phyloP scores from a whole-genome alignment of 2,329 filamentous ascomycete genomes.

The Fusarium duplospermum region DNA sequence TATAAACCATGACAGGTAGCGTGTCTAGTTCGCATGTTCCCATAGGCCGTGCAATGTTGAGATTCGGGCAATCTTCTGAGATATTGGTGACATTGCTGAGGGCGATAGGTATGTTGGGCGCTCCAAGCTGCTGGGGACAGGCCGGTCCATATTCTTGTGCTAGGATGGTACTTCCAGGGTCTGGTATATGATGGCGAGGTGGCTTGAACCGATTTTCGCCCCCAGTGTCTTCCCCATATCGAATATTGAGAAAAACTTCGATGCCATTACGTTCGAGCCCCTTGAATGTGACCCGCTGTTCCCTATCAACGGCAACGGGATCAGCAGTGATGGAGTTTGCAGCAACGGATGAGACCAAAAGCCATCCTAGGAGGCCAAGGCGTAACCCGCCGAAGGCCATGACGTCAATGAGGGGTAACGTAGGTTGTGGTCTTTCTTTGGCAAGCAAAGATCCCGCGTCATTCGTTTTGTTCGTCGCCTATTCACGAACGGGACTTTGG shows the following conservation, averaged over 20 bases:
- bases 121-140: neutral
- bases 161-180: neutral
- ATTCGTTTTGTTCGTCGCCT: no score
- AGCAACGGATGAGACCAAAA: neutral
- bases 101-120: neutral
- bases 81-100: neutral
- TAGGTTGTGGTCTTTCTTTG: neutral
- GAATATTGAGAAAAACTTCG: neutral
- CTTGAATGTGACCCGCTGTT: neutral
- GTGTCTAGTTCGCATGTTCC: neutral
- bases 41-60: neutral
- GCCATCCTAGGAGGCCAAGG: neutral
- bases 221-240: neutral
- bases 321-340: neutral
- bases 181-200: neutral
- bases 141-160: neutral
- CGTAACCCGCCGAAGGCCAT: neutral
- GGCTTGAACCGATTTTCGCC: neutral
- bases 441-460: neutral
- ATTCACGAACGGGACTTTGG: neutral
- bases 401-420: neutral
- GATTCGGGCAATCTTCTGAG: neutral
- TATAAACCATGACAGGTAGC: neutral
- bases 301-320: no score
- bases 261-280: neutral